These are phyloP conservation scores for Chaetomium sp. DNA, from an alignment of 2,329 filamentous ascomycete species.

Conservation along the genomic window DNA sequence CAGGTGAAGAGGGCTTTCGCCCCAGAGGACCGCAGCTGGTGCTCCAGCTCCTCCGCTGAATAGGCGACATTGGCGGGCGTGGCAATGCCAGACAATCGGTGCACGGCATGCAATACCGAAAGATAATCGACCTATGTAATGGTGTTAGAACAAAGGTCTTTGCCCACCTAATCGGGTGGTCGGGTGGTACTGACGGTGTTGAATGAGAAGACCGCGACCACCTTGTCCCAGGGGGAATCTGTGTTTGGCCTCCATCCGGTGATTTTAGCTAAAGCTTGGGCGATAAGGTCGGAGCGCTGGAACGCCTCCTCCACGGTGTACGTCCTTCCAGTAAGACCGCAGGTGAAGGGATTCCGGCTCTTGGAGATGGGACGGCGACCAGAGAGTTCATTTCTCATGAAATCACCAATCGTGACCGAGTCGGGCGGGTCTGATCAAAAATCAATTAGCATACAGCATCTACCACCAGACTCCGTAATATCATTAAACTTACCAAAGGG, in stretches of 20 bases:
- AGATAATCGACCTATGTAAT: conserved; percentile 61
- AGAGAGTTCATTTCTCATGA: conserved; percentile 67
- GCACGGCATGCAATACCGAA: conserved; percentile 65
- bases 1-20: conserved; percentile 69
- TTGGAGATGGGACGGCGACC: conserved; percentile 58
- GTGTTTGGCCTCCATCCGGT: conserved; percentile 64
- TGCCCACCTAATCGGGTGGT: no score
- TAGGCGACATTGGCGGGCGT: conserved; percentile 72
- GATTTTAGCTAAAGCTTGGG: conserved; percentile 62
- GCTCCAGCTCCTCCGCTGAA: conserved; percentile 60
- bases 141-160: background rate
- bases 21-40: conserved; percentile 63
- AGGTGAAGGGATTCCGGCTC: conserved; percentile 67
- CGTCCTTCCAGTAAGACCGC: conserved; percentile 63
- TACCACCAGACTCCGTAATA: no score
- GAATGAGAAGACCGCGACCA: conserved; percentile 68
- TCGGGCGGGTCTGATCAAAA: conserved; percentile 54
- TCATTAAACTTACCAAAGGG: conserved; percentile 40
- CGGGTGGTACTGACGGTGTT: conserved; percentile 57
- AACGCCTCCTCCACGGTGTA: conserved; percentile 59
- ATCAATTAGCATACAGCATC: background rate
- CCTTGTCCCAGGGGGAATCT: conserved; percentile 75
- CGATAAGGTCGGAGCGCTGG: conserved; percentile 58
- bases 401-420: conserved; percentile 66
- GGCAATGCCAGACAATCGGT: conserved; percentile 66